A percentile compares a stretch with the other conserved stretches of the same genome.
These are phyloP conservation scores for Juglanconis sp. DNA, from an alignment of 2,329 filamentous ascomycete species.

Conservation along the genomic window DNA sequence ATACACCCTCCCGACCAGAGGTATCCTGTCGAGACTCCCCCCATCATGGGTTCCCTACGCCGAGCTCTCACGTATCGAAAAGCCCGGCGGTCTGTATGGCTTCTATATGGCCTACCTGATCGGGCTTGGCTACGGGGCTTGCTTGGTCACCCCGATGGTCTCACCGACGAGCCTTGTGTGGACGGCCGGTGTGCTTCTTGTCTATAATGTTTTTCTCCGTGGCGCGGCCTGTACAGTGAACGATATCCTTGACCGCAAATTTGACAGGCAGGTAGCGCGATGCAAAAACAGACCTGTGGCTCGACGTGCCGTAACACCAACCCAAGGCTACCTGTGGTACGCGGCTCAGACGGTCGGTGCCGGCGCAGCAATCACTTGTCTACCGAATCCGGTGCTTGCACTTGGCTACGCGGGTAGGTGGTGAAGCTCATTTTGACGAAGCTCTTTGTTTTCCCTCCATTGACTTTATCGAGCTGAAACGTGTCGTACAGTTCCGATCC, in stretches of 20 bases:
- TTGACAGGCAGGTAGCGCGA: slow-evolving; percentile 45
- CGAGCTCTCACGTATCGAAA: slow-evolving; percentile 23
- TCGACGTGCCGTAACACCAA: slow-evolving; percentile 38
- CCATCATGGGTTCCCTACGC: slow-evolving; percentile 21
- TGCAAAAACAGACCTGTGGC: slow-evolving; percentile 46
- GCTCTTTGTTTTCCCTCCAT: background rate
- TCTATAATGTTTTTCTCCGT: slow-evolving; percentile 38
- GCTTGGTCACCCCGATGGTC: slow-evolving; percentile 7
- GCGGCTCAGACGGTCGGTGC: slow-evolving; percentile 33
- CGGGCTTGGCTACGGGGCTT: slow-evolving; percentile 20
- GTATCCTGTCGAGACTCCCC: slow-evolving; percentile 5
- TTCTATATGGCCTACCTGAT: slow-evolving; percentile 25
- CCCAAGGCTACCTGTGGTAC: slow-evolving; percentile 37
- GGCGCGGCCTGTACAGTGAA: slow-evolving; percentile 49
- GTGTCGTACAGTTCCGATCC: slow-evolving; percentile 30
- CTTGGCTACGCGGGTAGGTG: slow-evolving; percentile 37
- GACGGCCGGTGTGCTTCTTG: slow-evolving; percentile 16
- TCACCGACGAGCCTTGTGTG: background rate
- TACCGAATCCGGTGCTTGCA: slow-evolving; percentile 38
- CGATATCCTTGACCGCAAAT: slow-evolving; percentile 46
- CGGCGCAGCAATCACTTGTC: slow-evolving; percentile 31
- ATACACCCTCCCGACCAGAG: background rate
- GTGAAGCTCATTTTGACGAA: background rate
- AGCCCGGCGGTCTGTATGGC: slow-evolving; percentile 21
- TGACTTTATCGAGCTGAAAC: background rate